Evolutionary conservation across 1,139 yeast species (phyloP).

Genomic region (Arxiozyma slooffiae): DNA sequence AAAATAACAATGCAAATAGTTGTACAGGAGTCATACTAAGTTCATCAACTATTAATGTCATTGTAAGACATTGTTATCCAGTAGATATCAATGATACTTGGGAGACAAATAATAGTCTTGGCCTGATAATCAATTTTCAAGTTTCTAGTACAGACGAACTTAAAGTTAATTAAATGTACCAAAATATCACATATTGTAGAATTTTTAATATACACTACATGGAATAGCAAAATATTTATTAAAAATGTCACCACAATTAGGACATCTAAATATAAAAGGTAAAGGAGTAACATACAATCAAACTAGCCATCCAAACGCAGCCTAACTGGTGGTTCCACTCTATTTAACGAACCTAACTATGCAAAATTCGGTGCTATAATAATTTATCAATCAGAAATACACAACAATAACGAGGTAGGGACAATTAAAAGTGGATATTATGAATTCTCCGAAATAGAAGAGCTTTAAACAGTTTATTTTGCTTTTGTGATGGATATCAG

Average conservation of each 20-base stretch:
- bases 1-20: not conserved
- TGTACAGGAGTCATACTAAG: constrained; percentile 5
- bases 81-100: not conserved
- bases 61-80: constrained; percentile 4
- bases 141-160: not conserved
- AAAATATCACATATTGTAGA: constrained; percentile 13
- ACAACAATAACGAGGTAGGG: not conserved
- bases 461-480: constrained; percentile 14
- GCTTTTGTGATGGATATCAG: constrained; percentile 28
- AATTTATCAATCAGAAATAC: not conserved
- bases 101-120: not conserved
- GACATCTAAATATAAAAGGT: constrained; percentile 8
- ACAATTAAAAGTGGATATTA: constrained; percentile 7
- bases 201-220: constrained; percentile 12
- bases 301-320: constrained; percentile 17
- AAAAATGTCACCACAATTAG: constrained; percentile 5
- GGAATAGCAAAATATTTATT: constrained; percentile 20
- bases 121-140: not conserved
- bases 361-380: constrained; percentile 4
- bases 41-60: constrained; percentile 9
- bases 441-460: constrained; percentile 8
- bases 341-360: not conserved
- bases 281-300: constrained; percentile 15
- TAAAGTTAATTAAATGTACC: constrained; percentile 1
- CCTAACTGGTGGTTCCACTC: constrained; percentile 3